A percentile compares a stretch with the other conserved stretches of the same genome.
These are phyloP conservation scores for Erigeron philadelphicus DNA, from an alignment of 140 eudicot species.

Conservation along the genomic window DNA sequence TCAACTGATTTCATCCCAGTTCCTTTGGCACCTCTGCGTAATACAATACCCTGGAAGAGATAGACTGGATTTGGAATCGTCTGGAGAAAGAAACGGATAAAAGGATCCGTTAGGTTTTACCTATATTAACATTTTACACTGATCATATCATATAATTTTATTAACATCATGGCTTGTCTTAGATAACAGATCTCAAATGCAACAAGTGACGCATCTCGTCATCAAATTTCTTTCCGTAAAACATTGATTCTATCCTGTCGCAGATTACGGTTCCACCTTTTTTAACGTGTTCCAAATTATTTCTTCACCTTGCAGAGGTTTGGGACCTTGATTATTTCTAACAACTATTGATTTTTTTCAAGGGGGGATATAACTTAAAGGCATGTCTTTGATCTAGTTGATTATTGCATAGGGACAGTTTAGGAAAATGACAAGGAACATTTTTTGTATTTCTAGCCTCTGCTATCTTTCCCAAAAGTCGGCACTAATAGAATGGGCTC, in stretches of 20 bases:
- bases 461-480: slow-evolving; percentile 13
- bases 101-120: slow-evolving; percentile 25
- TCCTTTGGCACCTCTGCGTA: slow-evolving; percentile 99
- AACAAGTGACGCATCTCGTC: neutral
- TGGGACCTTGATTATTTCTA: neutral
- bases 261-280: neutral
- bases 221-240: no score
- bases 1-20: slow-evolving; percentile 98
- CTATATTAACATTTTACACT: neutral
- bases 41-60: slow-evolving; percentile 93
- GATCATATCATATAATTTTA: no score
- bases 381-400: slow-evolving; percentile 7
- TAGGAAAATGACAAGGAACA: slow-evolving; percentile 14
- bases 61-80: slow-evolving; percentile 84
- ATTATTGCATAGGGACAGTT: neutral
- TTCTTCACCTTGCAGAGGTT: neutral
- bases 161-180: no score
- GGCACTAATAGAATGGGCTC: slow-evolving; percentile 5
- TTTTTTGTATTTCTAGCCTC: neutral
- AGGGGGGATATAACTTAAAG: neutral
- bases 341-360: neutral
- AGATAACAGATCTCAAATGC: no score
- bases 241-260: no score
- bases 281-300: neutral
- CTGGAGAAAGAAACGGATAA: slow-evolving; percentile 34